These are phyloP conservation scores for Aspergillus clavatus DNA, from an alignment of 2,329 filamentous ascomycete species.

Conservation along the genomic window DNA sequence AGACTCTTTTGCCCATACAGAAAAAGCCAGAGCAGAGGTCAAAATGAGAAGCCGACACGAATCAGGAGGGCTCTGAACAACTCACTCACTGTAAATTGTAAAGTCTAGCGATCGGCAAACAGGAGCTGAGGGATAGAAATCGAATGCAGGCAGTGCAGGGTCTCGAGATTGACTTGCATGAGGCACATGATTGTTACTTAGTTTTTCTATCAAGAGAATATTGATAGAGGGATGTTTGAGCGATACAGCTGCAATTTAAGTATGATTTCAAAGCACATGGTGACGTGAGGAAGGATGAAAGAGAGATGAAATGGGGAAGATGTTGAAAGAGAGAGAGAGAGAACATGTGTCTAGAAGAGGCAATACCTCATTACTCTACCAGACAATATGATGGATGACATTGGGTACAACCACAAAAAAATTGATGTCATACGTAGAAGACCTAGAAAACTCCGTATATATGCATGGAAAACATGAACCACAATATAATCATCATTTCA, in stretches of 20 bases:
- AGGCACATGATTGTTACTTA: not conserved
- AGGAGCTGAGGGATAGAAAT: not conserved
- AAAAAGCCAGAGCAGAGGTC: not conserved
- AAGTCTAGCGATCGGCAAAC: too few relatives aligned
- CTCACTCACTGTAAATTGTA: too few relatives aligned
- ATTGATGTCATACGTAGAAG: not conserved
- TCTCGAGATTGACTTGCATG: not conserved
- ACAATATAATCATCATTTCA: not conserved
- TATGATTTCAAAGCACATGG: not conserved
- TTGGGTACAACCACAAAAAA: not conserved
- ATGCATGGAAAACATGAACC: not conserved
- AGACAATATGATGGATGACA: too few relatives aligned
- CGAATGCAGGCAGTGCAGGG: not conserved
- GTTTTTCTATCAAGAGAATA: not conserved
- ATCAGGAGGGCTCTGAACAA: not conserved
- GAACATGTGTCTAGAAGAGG: too few relatives aligned
- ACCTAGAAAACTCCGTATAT: slow-evolving; percentile 6
- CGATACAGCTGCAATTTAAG: not conserved
- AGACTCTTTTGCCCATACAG: not conserved
- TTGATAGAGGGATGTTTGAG: not conserved
- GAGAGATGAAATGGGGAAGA: not conserved
- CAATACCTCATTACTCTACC: too few relatives aligned
- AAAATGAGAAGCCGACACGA: not conserved
- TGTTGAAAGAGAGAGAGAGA: too few relatives aligned
- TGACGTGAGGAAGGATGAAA: not conserved